These are phyloP conservation scores for Pleodorina starrii DNA, from an alignment of 139 green algal species.

Conservation along the genomic window DNA sequence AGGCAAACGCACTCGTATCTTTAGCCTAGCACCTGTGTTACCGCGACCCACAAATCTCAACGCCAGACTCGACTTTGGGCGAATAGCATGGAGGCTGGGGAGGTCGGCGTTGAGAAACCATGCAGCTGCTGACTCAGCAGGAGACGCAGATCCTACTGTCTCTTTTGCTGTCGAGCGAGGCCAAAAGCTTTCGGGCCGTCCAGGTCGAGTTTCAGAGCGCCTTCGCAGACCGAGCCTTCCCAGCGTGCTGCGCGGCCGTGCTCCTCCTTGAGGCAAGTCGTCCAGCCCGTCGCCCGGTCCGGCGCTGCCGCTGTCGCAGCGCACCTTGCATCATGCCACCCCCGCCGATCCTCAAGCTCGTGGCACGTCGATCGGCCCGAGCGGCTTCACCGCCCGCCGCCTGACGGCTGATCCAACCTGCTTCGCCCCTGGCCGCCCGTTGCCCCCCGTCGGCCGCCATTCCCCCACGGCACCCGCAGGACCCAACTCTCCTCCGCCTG, in stretches of 20 bases:
- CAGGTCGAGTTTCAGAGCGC: slow-evolving; percentile 30
- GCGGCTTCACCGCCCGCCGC: too few species aligned
- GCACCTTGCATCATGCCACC: too few species aligned
- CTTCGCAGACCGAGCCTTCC: slow-evolving; percentile 51
- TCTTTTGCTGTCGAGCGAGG: slow-evolving; percentile 20
- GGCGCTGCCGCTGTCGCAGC: too few species aligned
- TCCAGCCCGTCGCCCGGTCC: neutral
- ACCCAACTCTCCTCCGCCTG: slow-evolving; percentile 26
- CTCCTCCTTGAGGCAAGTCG: slow-evolving; percentile 50
- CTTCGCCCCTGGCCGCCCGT: neutral
- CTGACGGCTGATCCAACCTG: too few species aligned
- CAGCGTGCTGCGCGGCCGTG: slow-evolving; percentile 38
- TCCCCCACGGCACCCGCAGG: slow-evolving; percentile 11
- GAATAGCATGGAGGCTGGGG: slow-evolving; percentile 31
- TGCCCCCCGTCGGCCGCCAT: neutral
- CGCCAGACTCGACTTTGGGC: neutral
- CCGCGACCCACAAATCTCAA: neutral
- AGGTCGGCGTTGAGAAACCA: neutral
- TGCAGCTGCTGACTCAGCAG: slow-evolving; percentile 22
- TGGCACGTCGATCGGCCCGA: too few species aligned
- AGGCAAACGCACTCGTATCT: too few species aligned
- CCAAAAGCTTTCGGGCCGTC: neutral
- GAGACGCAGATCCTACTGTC: slow-evolving; percentile 10
- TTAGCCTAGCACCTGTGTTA: too few species aligned
- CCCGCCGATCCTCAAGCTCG: too few species aligned